Evolutionary conservation across 2,329 filamentous ascomycete genomes (phyloP), one percentile per base, ranked within the genome.

Genomic region (Colletotrichum sp.): DNA sequence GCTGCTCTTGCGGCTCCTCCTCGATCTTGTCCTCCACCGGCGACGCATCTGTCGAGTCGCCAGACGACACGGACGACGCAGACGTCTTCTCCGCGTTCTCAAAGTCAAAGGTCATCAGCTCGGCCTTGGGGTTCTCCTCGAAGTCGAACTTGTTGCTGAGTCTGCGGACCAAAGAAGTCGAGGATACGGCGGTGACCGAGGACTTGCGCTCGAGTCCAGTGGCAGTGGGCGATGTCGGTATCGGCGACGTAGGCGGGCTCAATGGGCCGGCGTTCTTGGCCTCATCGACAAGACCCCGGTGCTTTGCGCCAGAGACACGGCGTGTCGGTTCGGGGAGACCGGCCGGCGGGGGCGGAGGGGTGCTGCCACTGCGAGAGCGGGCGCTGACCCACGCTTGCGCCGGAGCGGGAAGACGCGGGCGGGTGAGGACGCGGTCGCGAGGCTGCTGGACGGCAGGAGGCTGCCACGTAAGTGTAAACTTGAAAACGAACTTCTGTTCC

Each of bases 391-490:
- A 90, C 14, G 89, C 86, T 79, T 96, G 94, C 0, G 95, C 94
- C 0, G 93, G 90, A 4, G 88, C 88, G 0, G 95, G 95, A 5
- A 97, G 88, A 14, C 93, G 89, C 2, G 95, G 94, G 7, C 92
- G 89, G 26, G 88, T 88, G 24, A 96, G 86, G n/a, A 93, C 89
- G 4, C 92, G 90, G 55, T 93, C 90, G 4, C 89, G 90, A 1
- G 87, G 86, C 68, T 90, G 87, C 77, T 90, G 87, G 24, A 88
- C 83, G 28, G 90, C 90, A 7, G 84, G 81, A 64, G 89, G 85
- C 55, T 92, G 88, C 88, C 91, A 93, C 75, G 94, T 92, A 3
- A 96, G 88, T 12, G 93, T 91, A 80, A 96, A 96, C 76, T 93
- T 94, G 87, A 96, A 96, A 75, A 91, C 89, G 80, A 91, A 95